Base-by-base conservation (phyloP, 805 yeast genomes). In the Candida parachauliodes region DNA sequence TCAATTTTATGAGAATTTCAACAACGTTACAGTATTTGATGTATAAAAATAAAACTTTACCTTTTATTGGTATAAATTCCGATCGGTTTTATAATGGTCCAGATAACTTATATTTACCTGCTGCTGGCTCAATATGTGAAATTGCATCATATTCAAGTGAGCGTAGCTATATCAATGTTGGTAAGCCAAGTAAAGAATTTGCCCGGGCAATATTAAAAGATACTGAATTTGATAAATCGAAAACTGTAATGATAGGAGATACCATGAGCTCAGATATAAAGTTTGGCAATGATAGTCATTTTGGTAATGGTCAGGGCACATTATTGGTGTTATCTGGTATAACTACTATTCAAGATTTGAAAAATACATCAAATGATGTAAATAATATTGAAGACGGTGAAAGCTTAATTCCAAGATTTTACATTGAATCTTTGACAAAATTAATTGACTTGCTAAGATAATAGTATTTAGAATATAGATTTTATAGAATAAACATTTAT, bases 241-340 rank as follows among this genome's bases (percentile, higher is more conserved):
- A 45, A 24, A 61, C 70, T 2, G 38, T 64, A 30, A 64, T 64
- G 70, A 55, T 64, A 8, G 69, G 70, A 3, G 69, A 64, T 41
- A 64, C 69, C 2, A 45, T 65, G 29, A 62, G 62, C 40, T 63
- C 70, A 1, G 70, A 65, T 40, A 62, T 65, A 42, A 64, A 64
- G 43, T 64, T 65, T 44, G 70, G 68, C 3, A 65, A 64, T 37
- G 69, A 65, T 39, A 66, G 68, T 2, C 38, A 48, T 1, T 44
- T 63, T 28, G 67, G 66, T 0, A 54, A 56, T 17, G 52, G 47
- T 1, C 45, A 47, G 4, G 62, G 64, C 0, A 46, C 65, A 1
- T 36, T 64, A 20, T 50, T 65, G 42, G 69, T 64, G n/a, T 47
- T 64, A 34, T 49, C 64, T 4, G 70, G 70, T 2, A 68, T 68